Base-by-base conservation (phyloP, 2,329 filamentous ascomycete species). In the Cercospora canescens region DNA sequence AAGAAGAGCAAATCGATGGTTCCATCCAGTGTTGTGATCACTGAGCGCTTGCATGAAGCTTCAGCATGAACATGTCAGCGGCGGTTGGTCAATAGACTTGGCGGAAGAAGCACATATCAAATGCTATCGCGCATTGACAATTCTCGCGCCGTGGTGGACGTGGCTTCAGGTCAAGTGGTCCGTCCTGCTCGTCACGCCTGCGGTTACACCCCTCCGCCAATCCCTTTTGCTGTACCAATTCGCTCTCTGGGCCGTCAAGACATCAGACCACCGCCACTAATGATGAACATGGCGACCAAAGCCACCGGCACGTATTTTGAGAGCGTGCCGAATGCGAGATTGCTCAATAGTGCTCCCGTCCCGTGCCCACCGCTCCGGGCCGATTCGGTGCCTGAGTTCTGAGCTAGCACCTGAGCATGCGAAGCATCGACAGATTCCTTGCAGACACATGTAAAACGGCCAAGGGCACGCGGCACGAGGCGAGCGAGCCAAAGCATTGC, bases 401-500 rank as follows among this genome's bases (percentile, higher is more conserved):
- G 14, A 8, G 12, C 28, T 52, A 52, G 45, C 45, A 52, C 24
- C 45, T 52, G 8, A 24, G 45, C 45, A 52, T 28, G 45, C 45
- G 45, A 52, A 52, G 45, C 45, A 52, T 52, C 52, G 52, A 56
- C n/a, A 56, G 52, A 56, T 56, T 35, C 16, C 52, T 32, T 35
- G 52, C 52, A 56, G 28, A 35, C 12, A 21, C 52, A 2, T 21
- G n/a, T 2, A 35, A 56, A 3, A n/a, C 52, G 45, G 45, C 45
- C 11, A 30, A 35, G 52, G 28, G 11, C 11, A 32, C 52, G 18
- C 52, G 52, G 28, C 32, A 35, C 52, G 52, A 34, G 41, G 41
- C 41, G 41, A 18, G n/a, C n/a, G 21, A 24, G 21, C n/a, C 41
- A 24, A 48, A 18, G 9, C 9, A 48, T 18, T 18, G 41, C 21